These are phyloP conservation scores for Lentinula raphanica DNA, from an alignment of 768 basidiomycete species.

Conservation along the genomic window DNA sequence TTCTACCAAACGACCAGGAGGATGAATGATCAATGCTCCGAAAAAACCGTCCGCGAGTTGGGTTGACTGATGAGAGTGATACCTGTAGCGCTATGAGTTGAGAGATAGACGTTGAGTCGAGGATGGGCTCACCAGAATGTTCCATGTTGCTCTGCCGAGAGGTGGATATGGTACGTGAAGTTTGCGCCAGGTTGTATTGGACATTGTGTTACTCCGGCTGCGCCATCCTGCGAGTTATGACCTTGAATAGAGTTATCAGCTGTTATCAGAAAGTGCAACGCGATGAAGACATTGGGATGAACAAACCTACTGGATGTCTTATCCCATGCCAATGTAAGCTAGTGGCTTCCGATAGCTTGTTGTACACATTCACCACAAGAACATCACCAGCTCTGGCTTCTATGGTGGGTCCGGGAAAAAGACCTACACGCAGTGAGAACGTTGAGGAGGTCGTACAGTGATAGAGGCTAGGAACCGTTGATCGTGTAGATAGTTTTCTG, in stretches of 20 bases:
- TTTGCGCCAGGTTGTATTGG: conserved; percentile 5
- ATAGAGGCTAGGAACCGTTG: neutral
- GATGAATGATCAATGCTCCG: conserved; percentile 6
- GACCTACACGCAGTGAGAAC: conserved; percentile 13
- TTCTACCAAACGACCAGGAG: neutral
- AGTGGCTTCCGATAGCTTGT: conserved; percentile 25
- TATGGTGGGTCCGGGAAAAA: conserved; percentile 28
- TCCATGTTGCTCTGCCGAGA: conserved; percentile 2
- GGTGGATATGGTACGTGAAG: conserved; percentile 1
- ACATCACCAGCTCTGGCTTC: conserved; percentile 30
- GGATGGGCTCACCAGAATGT: conserved; percentile 4
- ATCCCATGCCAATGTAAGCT: conserved; percentile 26
- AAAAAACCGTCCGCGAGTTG: conserved; percentile 8
- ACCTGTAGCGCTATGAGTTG: neutral
- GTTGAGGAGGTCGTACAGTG: neutral
- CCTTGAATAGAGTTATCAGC: neutral
- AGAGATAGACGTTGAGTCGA: neutral
- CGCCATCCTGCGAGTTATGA: conserved; percentile 6
- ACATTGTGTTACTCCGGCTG: conserved; percentile 6
- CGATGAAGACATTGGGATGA: neutral
- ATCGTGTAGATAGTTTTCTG: conserved; percentile 1
- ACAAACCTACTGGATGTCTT: conserved; percentile 1
- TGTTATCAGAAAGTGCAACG: neutral
- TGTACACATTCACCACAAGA: conserved; percentile 29
- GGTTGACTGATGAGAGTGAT: conserved; percentile 5